These are phyloP conservation scores for Pyrus hybrid DNA, from an alignment of 331 rosid species.

Conservation along the genomic window DNA sequence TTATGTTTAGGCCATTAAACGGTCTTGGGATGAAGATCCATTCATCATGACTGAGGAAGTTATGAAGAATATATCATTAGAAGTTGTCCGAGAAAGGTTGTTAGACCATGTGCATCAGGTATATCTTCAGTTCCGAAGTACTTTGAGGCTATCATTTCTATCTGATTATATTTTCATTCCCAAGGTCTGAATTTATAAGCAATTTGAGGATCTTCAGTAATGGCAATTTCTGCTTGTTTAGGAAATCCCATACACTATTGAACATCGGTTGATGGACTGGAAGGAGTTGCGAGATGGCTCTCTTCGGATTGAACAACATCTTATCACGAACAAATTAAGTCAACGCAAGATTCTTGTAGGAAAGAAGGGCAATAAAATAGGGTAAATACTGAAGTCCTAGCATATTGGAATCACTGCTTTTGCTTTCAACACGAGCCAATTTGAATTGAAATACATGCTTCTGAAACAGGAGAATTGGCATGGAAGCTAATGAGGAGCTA, in stretches of 20 bases:
- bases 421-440: not conserved
- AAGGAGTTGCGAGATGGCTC: constrained; percentile 88
- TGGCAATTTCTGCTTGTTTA: constrained; percentile 21
- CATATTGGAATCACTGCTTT: not conserved
- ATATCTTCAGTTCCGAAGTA: constrained; percentile 1
- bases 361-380: constrained; percentile 84
- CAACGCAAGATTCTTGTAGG: constrained; percentile 94
- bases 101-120: constrained; percentile 97
- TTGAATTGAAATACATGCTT: not conserved
- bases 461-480: constrained; percentile 77
- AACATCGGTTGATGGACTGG: constrained; percentile 83
- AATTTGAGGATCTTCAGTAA: constrained; percentile 1
- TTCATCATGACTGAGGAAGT: constrained; percentile 75
- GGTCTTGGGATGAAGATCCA: constrained; percentile 96
- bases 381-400: constrained; percentile 36
- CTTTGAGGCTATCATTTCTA: not conserved
- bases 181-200: not conserved
- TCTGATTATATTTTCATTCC: not conserved
- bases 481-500: constrained; percentile 93
- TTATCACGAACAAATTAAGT: constrained; percentile 62
- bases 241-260: constrained; percentile 89
- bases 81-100: constrained; percentile 91
- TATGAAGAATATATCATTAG: constrained; percentile 79
- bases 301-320: constrained; percentile 86
- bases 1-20: constrained; percentile 64